phyloP scores from a whole-genome alignment of 1,284 basidiomycete species.

The Flammula alnicola region DNA sequence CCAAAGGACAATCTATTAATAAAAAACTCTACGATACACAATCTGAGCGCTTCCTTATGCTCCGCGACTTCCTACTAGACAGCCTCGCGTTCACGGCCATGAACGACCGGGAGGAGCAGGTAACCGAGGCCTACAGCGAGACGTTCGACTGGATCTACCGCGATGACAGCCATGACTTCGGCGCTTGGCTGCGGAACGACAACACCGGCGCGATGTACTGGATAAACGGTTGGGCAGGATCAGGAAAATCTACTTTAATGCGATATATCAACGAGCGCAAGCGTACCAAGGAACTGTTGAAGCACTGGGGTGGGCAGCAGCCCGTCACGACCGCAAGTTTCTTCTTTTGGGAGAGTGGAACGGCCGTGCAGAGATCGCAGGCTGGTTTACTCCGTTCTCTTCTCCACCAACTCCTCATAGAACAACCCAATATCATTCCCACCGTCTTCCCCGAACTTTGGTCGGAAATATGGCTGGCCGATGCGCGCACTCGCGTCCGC shows the following conservation, averaged over 20 bases:
- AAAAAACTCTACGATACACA: conserved; percentile 5
- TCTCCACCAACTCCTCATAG: conserved; percentile 9
- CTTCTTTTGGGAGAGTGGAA: conserved; percentile 19
- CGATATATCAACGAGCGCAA: conserved; percentile 9
- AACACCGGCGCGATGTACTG: conserved; percentile 7
- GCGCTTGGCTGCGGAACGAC: conserved; percentile 5
- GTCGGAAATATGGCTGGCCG: conserved; percentile 13
- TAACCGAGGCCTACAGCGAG: conserved; percentile 14
- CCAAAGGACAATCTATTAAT: no score
- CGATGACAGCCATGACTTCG: conserved; percentile 6
- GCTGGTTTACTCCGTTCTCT: conserved; percentile 14
- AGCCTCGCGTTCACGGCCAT: conserved; percentile 15
- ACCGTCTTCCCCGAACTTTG: conserved; percentile 9
- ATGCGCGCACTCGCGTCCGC: conserved; percentile 11
- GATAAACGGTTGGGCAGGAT: conserved; percentile 13
- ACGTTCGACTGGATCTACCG: conserved; percentile 16
- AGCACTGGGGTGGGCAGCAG: conserved; percentile 1
- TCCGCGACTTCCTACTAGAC: conserved; percentile 15
- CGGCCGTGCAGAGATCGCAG: conserved; percentile 14
- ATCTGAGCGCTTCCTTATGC: conserved; percentile 10
- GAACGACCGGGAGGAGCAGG: conserved; percentile 16
- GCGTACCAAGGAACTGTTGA: not conserved
- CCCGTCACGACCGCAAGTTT: conserved; percentile 12
- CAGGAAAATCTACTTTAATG: conserved; percentile 16
- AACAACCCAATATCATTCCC: conserved; percentile 11